Conservation (phyloP, 345 rosid species). For the Cochlearia excelsa region DNA sequence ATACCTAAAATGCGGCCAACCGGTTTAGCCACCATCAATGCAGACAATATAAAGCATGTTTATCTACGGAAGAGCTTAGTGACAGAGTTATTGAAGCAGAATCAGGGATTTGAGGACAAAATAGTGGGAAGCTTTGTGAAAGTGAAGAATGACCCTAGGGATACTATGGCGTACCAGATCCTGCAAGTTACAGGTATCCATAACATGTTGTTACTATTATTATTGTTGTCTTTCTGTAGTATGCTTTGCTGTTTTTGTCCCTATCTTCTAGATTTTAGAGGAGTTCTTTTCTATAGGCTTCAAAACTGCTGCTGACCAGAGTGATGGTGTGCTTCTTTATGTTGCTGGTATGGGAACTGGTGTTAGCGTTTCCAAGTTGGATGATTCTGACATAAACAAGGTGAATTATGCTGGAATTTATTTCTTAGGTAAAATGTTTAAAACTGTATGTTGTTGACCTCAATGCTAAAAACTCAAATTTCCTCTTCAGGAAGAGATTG, state of each 20-base stretch:
- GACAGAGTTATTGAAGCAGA: constrained; percentile 37
- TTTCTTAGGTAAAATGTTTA: too few relatives aligned
- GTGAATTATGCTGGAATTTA: constrained; percentile 2
- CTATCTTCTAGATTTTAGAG: neutral
- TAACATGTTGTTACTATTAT: neutral
- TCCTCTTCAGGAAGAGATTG: constrained; percentile 32
- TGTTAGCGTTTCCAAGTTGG: constrained; percentile 31
- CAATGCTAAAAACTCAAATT: neutral
- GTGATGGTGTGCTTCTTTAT: constrained; percentile 6
- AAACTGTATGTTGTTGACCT: too few relatives aligned
- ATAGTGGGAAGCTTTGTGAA: constrained; percentile 57
- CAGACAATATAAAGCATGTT: constrained; percentile 51
- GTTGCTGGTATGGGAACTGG: constrained; percentile 23
- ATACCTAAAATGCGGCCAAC: constrained; percentile 31
- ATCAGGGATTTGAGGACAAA: constrained; percentile 38
- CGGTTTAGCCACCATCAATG: constrained; percentile 42
- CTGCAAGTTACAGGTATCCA: constrained; percentile 36
- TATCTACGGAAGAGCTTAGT: constrained; percentile 54
- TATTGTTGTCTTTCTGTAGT: neutral
- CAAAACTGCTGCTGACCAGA: constrained; percentile 13
- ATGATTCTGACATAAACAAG: constrained; percentile 36
- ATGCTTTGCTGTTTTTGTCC: constrained; percentile 8
- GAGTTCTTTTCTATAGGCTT: constrained; percentile 16
- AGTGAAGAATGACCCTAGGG: constrained; percentile 44
- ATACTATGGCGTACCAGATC: constrained; percentile 30